Conservation (phyloP, 73 alveolate species). For the Paramecium tetraurelia region DNA sequence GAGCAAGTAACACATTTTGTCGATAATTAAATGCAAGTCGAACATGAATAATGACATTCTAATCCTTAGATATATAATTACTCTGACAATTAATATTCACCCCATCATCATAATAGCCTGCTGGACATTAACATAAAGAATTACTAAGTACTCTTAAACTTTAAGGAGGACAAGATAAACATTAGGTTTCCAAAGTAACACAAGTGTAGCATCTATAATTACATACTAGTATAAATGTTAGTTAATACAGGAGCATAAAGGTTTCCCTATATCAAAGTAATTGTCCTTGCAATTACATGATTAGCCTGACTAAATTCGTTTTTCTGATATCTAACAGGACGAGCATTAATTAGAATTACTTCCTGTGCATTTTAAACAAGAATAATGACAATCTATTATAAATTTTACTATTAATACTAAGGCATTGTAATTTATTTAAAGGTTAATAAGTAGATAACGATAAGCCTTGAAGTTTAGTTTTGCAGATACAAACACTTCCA, state of each 20-base stretch:
- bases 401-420: background rate
- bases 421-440: background rate
- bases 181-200: background rate
- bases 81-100: background rate
- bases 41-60: background rate
- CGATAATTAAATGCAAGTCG: background rate
- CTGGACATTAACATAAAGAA: background rate
- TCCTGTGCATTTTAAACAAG: background rate
- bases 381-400: background rate
- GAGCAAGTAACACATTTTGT: background rate
- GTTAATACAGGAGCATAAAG: background rate
- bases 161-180: background rate
- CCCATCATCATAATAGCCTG: background rate
- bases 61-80: background rate
- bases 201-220: background rate
- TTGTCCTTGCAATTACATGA: background rate
- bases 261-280: background rate
- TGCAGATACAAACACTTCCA: background rate
- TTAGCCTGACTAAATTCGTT: background rate
- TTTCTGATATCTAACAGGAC: background rate
- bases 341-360: background rate
- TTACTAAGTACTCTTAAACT: background rate
- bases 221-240: background rate
- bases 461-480: background rate
- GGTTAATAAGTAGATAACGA: background rate